These are phyloP conservation scores for Bothriochloa decipiens DNA, from an alignment of 176 grass and related monocot species.

Conservation along the genomic window DNA sequence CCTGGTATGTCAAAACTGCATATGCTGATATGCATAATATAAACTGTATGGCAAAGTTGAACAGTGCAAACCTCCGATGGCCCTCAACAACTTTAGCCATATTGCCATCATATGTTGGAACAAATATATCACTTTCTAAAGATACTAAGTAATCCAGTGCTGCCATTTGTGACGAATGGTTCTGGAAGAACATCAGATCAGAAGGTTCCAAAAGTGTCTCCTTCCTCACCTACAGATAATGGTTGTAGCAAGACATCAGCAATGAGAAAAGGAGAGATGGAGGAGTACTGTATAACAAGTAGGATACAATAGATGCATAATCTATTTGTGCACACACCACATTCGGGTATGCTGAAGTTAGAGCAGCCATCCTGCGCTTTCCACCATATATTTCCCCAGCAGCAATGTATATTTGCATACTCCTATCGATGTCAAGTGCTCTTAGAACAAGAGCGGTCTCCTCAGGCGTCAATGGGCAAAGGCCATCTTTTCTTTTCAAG, in stretches of 20 bases:
- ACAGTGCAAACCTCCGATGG: conserved; percentile 71
- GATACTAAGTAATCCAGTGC: conserved; percentile 97
- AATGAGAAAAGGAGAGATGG: not conserved
- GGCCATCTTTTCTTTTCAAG: conserved; percentile 82
- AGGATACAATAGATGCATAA: not conserved
- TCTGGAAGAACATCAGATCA: conserved; percentile 90
- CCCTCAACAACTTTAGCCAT: conserved; percentile 98
- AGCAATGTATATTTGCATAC: conserved; percentile 90
- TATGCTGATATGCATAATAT: not conserved
- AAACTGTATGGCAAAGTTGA: conserved; percentile 12
- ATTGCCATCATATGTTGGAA: conserved; percentile 94
- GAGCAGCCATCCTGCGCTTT: conserved; percentile 69
- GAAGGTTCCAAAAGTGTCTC: conserved; percentile 76
- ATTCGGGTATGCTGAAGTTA: conserved; percentile 79
- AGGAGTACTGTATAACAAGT: not conserved
- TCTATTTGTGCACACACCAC: conserved; percentile 59
- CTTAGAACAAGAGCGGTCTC: conserved; percentile 84
- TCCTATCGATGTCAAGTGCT: conserved; percentile 78
- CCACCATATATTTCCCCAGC: conserved; percentile 93
- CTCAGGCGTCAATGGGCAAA: conserved; percentile 93
- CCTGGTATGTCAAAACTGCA: not conserved
- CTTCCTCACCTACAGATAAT: conserved; percentile 72
- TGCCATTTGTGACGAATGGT: conserved; percentile 98
- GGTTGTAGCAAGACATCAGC: conserved; percentile 5
- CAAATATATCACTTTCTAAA: conserved; percentile 89